Evolutionary conservation across 306 rosid species (phyloP), one percentile per base, ranked within the genome.

Genomic region (Potentilla sterilis): DNA sequence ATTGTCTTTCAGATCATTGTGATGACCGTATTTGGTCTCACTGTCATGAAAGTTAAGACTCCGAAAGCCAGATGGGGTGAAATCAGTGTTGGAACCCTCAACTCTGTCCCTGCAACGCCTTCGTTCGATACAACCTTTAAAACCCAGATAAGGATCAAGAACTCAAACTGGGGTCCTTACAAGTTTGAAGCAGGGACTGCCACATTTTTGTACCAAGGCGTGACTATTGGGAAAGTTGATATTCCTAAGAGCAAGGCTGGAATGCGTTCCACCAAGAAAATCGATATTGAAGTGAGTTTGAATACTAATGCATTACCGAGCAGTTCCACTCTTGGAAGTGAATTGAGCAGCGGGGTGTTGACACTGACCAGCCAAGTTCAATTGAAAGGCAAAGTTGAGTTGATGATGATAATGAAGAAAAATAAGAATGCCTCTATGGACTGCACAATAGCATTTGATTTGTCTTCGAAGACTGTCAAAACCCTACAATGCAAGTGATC

Each of bases 101-200:
- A n/a, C 42, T 14, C 9, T 14, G 42, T 48, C 16, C 32, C 28
- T 9, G 21, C 63, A 54, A 32, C 69, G 19, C 55, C 77, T 42
- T 67, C 55, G 1, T 76, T 67, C 19, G 58, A 67, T 10, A 16
- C 62, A 18, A 67, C 41, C 38, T 68, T 57, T 0, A 13, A 37
- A 18, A n/a, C 80, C 35, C 46, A 68, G 48, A 28, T 77, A 0
- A 41, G 47, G 44, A 49, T 77, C 2, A 68, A 68, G 67, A 75
- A 48, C 72, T 6, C 78, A 64, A 75, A 77, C 51, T 77, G 40
- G 54, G 74, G 48, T 41, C 75, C 68, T 28, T 68, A 43, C 15
- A 68, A 77, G n/a, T 68, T 41, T 43, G 75, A 68, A 18, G 46
- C 54, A 35, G 18, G 58, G 11, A 57, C 12, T 24, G 74, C 28